These are phyloP conservation scores for Eremomyces bilateralis DNA, from an alignment of 495 filamentous ascomycete species.

Conservation along the genomic window DNA sequence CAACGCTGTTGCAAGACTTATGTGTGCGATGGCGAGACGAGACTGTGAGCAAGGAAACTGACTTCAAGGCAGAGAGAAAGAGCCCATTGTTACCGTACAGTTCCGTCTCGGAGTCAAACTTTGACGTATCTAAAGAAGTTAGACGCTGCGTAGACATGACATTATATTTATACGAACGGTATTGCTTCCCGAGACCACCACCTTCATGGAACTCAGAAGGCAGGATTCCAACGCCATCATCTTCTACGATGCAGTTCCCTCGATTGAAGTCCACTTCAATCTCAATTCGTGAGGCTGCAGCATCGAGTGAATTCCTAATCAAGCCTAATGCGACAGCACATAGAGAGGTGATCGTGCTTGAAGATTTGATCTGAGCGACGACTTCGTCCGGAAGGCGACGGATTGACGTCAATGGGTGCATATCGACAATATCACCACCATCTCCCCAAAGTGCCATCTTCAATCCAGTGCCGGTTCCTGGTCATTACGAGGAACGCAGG, in stretches of 20 bases:
- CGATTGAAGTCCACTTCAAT: constrained; percentile 53
- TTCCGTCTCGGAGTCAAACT: constrained; percentile 23
- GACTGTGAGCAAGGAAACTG: constrained; percentile 56
- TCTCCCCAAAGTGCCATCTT: too few species aligned
- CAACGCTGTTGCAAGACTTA: constrained; percentile 43
- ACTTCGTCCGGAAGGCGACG: constrained; percentile 51
- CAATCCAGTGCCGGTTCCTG: too few species aligned
- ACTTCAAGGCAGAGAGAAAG: constrained; percentile 58
- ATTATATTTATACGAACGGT: constrained; percentile 32
- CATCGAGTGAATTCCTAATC: constrained; percentile 75
- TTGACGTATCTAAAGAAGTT: constrained; percentile 42
- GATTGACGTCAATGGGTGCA: too few species aligned
- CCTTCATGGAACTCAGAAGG: constrained; percentile 45
- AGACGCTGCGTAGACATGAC: constrained; percentile 8
- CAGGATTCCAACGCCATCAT: constrained; percentile 64
- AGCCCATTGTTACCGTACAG: constrained; percentile 48
- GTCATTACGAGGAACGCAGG: too few species aligned
- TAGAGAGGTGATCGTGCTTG: constrained; percentile 51
- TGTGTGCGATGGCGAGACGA: constrained; percentile 50
- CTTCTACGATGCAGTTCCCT: constrained; percentile 67
- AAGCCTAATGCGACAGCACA: constrained; percentile 52
- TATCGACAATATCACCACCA: too few species aligned
- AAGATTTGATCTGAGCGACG: constrained; percentile 72
- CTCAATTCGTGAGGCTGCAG: constrained; percentile 44
- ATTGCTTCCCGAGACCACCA: constrained; percentile 52